These are phyloP conservation scores for Wallacemonas sp. DNA, from an alignment of 208 protist species.

Conservation along the genomic window DNA sequence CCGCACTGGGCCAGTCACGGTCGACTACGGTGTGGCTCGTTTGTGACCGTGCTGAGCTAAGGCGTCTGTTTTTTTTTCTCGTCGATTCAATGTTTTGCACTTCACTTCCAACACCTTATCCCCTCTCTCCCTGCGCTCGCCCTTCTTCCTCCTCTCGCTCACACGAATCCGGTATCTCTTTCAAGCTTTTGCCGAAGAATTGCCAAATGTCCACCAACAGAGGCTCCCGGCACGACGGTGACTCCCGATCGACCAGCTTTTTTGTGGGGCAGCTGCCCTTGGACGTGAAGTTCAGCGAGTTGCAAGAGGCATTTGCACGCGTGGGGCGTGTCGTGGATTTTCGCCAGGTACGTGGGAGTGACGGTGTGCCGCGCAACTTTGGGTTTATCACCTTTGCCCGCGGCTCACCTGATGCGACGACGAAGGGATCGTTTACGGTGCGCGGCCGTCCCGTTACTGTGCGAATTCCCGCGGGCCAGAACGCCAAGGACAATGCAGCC, in stretches of 20 bases:
- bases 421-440: constrained; percentile 9
- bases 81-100: not conserved
- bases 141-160: not conserved
- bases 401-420: not conserved
- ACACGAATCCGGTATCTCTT: no score
- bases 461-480: no score
- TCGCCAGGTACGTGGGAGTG: not conserved
- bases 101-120: no score
- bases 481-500: not conserved
- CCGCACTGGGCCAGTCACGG: no score
- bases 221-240: not conserved
- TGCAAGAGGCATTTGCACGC: constrained; percentile 8
- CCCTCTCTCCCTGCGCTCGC: no score
- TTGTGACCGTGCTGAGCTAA: no score
- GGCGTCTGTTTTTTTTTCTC: not conserved
- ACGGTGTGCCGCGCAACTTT: constrained; percentile 5
- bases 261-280: constrained; percentile 15
- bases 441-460: not conserved
- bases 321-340: constrained; percentile 13
- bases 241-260: not conserved
- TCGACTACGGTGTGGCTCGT: no score
- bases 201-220: not conserved
- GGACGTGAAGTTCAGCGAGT: not conserved
- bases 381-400: constrained; percentile 15
- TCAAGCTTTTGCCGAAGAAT: no score